Base-by-base conservation (phyloP, 371 early-diverging fungal genomes). In the Lichtheimia hyalospora region DNA sequence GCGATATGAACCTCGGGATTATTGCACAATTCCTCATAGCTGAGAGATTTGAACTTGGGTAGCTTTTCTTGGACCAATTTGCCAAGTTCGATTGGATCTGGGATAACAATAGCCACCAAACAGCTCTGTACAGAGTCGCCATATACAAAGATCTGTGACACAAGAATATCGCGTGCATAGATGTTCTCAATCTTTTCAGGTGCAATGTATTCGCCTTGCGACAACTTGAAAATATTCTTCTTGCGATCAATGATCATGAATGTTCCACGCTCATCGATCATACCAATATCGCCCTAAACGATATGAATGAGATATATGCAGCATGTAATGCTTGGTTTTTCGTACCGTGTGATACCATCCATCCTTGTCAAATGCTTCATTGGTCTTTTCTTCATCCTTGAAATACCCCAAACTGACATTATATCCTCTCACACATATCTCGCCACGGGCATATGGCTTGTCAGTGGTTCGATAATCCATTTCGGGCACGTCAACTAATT, bases 151-250 rank as follows among this genome's bases (percentile, higher is more conserved):
- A 85, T 69, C 60, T 93, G 92, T 40, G 84, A 83, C 8, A 92
- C 69, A n/a, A 86, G 58, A 28, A 74, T 60, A 60, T 79, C 63
- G 61, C 80, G 77, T 21, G 71, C 57, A 69, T 80, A 89, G 2
- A 86, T 75, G 61, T 84, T 85, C 73, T 96, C 96, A 42, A 95
- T 86, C 70, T 95, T 97, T 71, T 99, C 99, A 3, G 98, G 99
- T 0, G 96, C 96, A 63, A 99, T 86, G 77, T 97, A 99, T 81
- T 99, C 99, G 64, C 86, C 87, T 66, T 89, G 89, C 5, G 85
- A 73, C 42, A 94, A 83, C 84, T 99, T 99, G 85, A 99, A 98
- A 55, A 98, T 94, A 66, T 96, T 96, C 83, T 99, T 99, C 70
- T 92, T 92, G 46, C 99, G 83, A 74, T 99, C 99, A 67, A 97